Evolutionary conservation across 2,329 filamentous ascomycete species (phyloP).

Genomic region (Dothistroma septosporum): DNA sequence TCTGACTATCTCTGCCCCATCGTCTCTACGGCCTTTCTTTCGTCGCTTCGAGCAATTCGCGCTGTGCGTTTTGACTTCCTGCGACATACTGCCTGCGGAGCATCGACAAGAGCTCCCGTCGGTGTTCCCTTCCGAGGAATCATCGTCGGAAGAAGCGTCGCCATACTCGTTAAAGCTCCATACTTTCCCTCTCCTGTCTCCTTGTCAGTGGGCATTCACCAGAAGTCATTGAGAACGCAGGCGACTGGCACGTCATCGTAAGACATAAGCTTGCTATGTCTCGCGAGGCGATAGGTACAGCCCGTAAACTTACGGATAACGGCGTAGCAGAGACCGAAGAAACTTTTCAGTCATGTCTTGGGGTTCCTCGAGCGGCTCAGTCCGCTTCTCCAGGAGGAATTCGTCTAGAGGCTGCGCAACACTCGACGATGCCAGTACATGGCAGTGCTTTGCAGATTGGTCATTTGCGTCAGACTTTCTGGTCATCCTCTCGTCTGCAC

Average conservation of each 20-base stretch:
- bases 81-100: not conserved
- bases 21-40: slow-evolving; percentile 28
- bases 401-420: not conserved
- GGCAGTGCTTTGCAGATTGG: slow-evolving; percentile 16
- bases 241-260: too few species aligned
- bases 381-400: slow-evolving; percentile 10
- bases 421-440: slow-evolving; percentile 23
- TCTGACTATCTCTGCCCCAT: slow-evolving; percentile 26
- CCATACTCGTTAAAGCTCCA: slow-evolving; percentile 34
- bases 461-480: slow-evolving; percentile 12
- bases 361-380: slow-evolving; percentile 9
- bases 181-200: slow-evolving; percentile 29
- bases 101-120: slow-evolving; percentile 15
- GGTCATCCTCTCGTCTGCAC: slow-evolving; percentile 17
- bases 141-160: slow-evolving; percentile 27
- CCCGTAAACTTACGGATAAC: slow-evolving; percentile 24
- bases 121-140: slow-evolving; percentile 22
- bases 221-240: too few species aligned
- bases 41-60: slow-evolving; percentile 16
- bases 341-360: slow-evolving; percentile 22
- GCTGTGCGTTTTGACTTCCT: slow-evolving; percentile 5
- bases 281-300: too few species aligned
- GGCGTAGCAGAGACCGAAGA: slow-evolving; percentile 26
- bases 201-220: too few species aligned
- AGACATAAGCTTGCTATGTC: too few species aligned